A percentile compares a stretch with the other conserved stretches of the same genome.
Conservation (phyloP, 805 yeast species). For the Saitoella complicata region DNA sequence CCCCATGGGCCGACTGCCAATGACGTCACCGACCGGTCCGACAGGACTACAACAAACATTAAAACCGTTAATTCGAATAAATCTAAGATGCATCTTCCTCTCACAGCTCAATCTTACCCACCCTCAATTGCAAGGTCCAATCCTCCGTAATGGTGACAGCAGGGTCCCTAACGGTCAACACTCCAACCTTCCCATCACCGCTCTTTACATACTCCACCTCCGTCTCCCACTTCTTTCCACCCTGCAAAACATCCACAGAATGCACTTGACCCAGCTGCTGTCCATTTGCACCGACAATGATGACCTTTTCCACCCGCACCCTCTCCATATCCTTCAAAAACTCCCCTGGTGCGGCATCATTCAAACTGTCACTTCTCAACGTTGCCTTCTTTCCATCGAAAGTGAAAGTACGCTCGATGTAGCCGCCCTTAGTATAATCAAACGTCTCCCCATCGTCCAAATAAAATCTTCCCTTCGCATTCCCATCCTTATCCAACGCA, state of each 20-base stretch:
- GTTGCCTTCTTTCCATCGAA: constrained; percentile 20
- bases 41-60: too few species aligned
- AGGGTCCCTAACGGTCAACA: constrained; percentile 33
- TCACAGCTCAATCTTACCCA: too few species aligned
- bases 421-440: constrained; percentile 37
- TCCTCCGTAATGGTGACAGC: constrained; percentile 27
- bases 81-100: too few species aligned
- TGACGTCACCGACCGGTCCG: too few species aligned
- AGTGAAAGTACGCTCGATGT: constrained; percentile 27
- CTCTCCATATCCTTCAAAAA: constrained; percentile 18
- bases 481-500: constrained; percentile 32
- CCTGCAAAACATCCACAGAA: constrained; percentile 24
- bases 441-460: constrained; percentile 76
- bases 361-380: constrained; percentile 15
- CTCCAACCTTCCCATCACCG: constrained; percentile 12
- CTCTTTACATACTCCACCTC: constrained; percentile 14
- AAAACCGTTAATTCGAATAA: too few species aligned
- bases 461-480: constrained; percentile 46
- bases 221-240: constrained; percentile 25
- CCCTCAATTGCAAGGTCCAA: constrained; percentile 30
- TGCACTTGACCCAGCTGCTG: constrained; percentile 5
- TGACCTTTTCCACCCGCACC: constrained; percentile 38
- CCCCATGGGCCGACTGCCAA: too few species aligned
- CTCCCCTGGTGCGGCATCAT: constrained; percentile 4
- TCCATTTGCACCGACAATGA: constrained; percentile 28